Base-by-base conservation (phyloP, 352 stramenopile species). In the Discostella stelligera region DNA sequence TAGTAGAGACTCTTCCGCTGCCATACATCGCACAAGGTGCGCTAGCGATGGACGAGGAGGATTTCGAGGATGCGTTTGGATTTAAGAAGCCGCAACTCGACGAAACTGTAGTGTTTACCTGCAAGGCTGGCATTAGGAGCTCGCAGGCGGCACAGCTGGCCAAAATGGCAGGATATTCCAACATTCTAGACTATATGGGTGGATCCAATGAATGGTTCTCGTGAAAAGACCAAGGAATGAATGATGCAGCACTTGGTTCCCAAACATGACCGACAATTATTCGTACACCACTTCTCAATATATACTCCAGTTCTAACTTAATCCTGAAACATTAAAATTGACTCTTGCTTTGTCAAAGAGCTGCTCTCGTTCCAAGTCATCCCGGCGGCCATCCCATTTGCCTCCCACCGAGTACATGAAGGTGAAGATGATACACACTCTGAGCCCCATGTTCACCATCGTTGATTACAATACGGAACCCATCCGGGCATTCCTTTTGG, bases 401-500 rank as follows among this genome's bases (percentile, higher is more conserved):
- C 37, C 85, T 52, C 71, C 86, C 86, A 72, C 88, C 88, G n/a
- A 92, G 62, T 25, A 93, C 82, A 77, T 93, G 88, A 27, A 93
- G 30, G 66, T 93, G 86, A n/a, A 93, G 71, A 82, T 93, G 88
- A 69, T 90, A 92, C 0, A 93, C 88, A 60, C 64, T 84, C 61
- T 94, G 88, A 37, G 80, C 85, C 16, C 86, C 88, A 61, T 91
- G 66, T 27, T 88, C 84, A 11, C 88, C 88, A 76, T 94, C 85
- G 77, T 94, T 94, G 46, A 94, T 83, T 0, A 92, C 85, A 66
- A 91, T 66, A 49, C 88, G 77, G 71, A 90, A 93, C 46, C 96
- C 91, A 71, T 87, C 66, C 0, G 83, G 83, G 70, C 87, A 91
- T 46, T 98, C 88, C 80, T 98, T 89, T 76, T 96, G 95, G 14